Base-by-base conservation (phyloP, 2,329 filamentous ascomycete species). In the Trichoderma sp. region DNA sequence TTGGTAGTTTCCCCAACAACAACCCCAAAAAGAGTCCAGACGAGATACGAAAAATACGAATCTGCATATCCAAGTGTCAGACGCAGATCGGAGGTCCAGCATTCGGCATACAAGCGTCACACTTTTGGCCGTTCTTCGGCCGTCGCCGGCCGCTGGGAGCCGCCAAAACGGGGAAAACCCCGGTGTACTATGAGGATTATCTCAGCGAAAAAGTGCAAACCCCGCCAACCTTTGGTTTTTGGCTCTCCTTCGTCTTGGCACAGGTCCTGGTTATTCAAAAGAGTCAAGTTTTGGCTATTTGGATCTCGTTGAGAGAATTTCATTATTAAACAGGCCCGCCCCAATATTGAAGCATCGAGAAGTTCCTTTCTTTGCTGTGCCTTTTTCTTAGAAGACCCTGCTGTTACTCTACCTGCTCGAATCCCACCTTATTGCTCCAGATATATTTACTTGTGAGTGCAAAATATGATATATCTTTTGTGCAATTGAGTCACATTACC, bases 131-230 rank as follows among this genome's bases (percentile, higher is more conserved):
- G 47, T 53, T 24, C 47, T 60, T 68, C 65, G 65, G 65, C 65
- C 65, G 65, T 68, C 34, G 36, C 65, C 65, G 65, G 65, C 65
- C 65, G 65, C 65, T 68, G 65, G 56, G 14, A 66, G 64, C 26
- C 51, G 24, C 34, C n/a, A 58, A 67, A 57, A 58, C 51, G 64
- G 64, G 64, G 64, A 34, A 56, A 56, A 28, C 51, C 24, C 64
- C 64, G 51, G 51, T 67, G 53, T 60, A 3, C 24, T 6, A 26
- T 12, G 14, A 21, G 18, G 34, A 68, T 68, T 68, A 68, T 58
- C 53, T 68, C 65, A 68, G 34, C 65, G 32, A 18, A 8, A 63
- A 34, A 43, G 15, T 43, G n/a, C 30, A 9, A 39, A 70, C 65
- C 65, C 65, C 65, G 65, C 65, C 56, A 34, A 32, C 18, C 6